Conservation (phyloP, 2,329 filamentous ascomycete species). For the Periconia digitata region DNA sequence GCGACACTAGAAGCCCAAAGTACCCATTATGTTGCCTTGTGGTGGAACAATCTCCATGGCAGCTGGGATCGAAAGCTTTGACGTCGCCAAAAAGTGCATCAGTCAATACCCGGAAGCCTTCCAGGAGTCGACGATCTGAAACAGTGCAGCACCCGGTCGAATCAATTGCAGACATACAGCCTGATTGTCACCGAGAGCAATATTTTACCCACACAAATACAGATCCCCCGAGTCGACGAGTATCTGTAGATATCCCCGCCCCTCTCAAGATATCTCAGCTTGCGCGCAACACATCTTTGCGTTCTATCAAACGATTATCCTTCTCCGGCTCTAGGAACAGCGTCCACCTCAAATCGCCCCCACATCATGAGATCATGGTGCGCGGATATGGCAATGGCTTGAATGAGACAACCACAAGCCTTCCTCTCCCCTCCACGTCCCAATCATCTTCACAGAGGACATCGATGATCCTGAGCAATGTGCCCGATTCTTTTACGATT, state of each 20-base stretch:
- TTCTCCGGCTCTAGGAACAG: constrained; percentile 31
- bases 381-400: constrained; percentile 44
- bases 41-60: constrained; percentile 45
- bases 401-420: constrained; percentile 21
- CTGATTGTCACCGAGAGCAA: constrained; percentile 50
- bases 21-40: constrained; percentile 61
- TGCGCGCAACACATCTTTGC: constrained; percentile 38
- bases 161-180: constrained; percentile 37
- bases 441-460: neutral
- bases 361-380: constrained; percentile 41
- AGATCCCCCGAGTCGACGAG: constrained; percentile 24
- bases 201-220: constrained; percentile 35
- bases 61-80: constrained; percentile 15
- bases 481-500: constrained; percentile 4
- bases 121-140: constrained; percentile 16
- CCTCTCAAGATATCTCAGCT: constrained; percentile 29
- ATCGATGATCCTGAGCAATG: neutral
- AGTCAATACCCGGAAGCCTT: constrained; percentile 14
- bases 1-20: constrained; percentile 55
- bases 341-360: constrained; percentile 20
- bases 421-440: constrained; percentile 1
- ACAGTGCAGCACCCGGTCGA: constrained; percentile 6
- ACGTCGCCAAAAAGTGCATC: constrained; percentile 15
- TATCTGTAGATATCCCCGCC: constrained; percentile 31
- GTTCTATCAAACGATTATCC: constrained; percentile 33